Evolutionary conservation across 78 protist genomes (phyloP).

Genomic region (Dictyostelium brefeldianum): DNA sequence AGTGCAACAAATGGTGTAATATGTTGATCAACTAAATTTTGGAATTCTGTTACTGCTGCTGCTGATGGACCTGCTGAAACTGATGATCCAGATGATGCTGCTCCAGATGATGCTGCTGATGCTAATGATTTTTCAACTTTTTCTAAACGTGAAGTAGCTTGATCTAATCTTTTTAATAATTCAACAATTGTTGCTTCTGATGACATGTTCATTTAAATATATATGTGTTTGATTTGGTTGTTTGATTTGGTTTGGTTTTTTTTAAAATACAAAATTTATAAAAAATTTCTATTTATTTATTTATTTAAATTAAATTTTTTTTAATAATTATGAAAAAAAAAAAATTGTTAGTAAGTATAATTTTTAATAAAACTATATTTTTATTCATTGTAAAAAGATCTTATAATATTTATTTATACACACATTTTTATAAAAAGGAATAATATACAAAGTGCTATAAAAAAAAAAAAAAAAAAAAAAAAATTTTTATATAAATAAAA

Average conservation of each 20-base stretch:
- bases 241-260: not conserved
- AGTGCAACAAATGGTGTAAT: constrained; percentile 57
- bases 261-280: constrained; percentile 4
- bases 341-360: not conserved
- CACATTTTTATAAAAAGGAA: not conserved
- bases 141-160: constrained; percentile 69
- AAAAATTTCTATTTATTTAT: not conserved
- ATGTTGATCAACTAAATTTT: constrained; percentile 63
- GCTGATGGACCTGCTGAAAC: constrained; percentile 36
- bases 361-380: not conserved
- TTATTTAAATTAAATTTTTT: not conserved
- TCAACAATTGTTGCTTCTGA: constrained; percentile 56
- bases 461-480: not conserved
- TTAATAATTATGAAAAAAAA: not conserved
- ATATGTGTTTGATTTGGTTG: not conserved
- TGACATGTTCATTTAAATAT: not conserved
- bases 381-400: not conserved
- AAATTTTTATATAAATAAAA: not conserved
- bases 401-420: not conserved
- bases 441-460: not conserved
- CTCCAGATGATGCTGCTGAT: constrained; percentile 57
- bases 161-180: constrained; percentile 68
- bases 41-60: constrained; percentile 80
- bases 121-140: constrained; percentile 78
- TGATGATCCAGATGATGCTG: constrained; percentile 31